phyloP scores from a whole-genome alignment of 2,329 filamentous ascomycete genomes.

The Hawksworthiomyces lignivorus region DNA sequence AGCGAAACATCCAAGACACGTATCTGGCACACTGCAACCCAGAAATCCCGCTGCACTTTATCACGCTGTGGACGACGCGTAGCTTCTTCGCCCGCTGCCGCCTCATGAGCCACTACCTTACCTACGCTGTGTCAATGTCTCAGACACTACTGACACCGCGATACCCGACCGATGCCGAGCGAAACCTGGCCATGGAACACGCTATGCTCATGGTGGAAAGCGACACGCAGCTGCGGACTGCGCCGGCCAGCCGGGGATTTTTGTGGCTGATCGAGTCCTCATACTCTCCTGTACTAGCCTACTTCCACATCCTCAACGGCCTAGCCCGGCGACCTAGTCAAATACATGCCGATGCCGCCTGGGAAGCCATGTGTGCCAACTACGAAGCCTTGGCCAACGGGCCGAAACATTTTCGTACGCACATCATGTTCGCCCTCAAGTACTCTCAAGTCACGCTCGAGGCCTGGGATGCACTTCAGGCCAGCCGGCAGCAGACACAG shows the following conservation, averaged over 20 bases:
- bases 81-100: constrained; percentile 38
- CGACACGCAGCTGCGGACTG: constrained; percentile 26
- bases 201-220: constrained; percentile 28
- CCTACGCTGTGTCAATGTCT: constrained; percentile 10
- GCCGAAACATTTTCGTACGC: no score
- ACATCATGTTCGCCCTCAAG: no score
- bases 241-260: constrained; percentile 26
- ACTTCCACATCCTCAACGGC: constrained; percentile 30
- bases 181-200: no score
- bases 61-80: constrained; percentile 31
- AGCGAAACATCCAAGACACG: constrained; percentile 34
- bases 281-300: constrained; percentile 33
- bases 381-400: no score
- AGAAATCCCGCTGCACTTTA: constrained; percentile 31
- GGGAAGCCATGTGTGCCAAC: no score
- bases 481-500: no score
- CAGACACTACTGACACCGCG: constrained; percentile 11
- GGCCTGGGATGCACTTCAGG: no score
- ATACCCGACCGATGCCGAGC: constrained; percentile 15
- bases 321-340: no score
- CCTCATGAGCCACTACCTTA: constrained; percentile 43
- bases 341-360: no score
- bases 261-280: constrained; percentile 27
- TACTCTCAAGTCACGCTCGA: no score
- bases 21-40: constrained; percentile 35